Evolutionary conservation across 257 asterid genomes (phyloP), one percentile per base, ranked within the genome.

Genomic region (Solanum medicagineum): DNA sequence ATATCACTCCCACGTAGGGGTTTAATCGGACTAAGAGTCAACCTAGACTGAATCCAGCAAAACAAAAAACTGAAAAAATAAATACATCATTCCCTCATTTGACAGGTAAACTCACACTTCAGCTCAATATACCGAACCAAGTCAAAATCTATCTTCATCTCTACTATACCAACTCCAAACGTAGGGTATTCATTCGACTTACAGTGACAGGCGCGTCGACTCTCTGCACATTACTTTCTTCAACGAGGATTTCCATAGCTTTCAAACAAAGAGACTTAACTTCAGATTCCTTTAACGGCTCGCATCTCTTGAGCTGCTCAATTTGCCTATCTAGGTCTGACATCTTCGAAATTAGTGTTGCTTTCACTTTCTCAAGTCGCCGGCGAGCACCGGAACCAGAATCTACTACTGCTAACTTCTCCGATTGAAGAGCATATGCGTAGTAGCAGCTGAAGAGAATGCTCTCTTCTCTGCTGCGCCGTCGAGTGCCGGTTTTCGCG

Each of bases 181-280:
- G 19, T 77, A 51, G 63, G 83, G 65, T 51, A 51, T 45, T 16
- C 6, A 65, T 79, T 59, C 10, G 32, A 69, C 93, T 86, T 81
- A 96, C 98, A 47, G 99, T 94, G 54, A 96, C 98, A 4, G 98
- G 99, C 20, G 98, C 98, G 57, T 94, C 99, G 10, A 96, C 99
- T 70, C 99, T 90, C 89, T 96, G 99, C 85, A 96, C 98, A 87
- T 96, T 96, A 83, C 98, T 92, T 92, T 96, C 98, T 86, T 96
- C 99, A 29, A 96, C 98, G 51, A 96, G 96, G 86, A 96, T 96
- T 88, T 96, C 99, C 92, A 96, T 93, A 81, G 98, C 98, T 85
- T 93, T 96, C 42, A 94, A 91, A 85, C 98, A 96, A 16, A 96
- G 94, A 56, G 92, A 90, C 89, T 96, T 96, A 13, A 96, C 99